Evolutionary conservation across 2,329 filamentous ascomycete species (phyloP).

Genomic region (Drechmeria coniospora): DNA sequence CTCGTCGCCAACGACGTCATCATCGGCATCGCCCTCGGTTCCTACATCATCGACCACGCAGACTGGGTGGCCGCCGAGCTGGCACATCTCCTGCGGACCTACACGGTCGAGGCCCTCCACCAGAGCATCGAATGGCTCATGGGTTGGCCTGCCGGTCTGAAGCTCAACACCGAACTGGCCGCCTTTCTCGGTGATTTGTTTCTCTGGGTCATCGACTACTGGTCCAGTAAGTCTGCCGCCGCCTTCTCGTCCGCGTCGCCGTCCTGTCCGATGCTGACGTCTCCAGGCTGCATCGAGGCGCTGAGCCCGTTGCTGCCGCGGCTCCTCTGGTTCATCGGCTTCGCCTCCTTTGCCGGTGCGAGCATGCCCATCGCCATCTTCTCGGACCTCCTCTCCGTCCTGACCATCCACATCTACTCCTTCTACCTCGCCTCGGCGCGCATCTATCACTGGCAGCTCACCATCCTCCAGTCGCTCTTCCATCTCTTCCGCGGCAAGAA

Average conservation of each 20-base stretch:
- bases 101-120: constrained; percentile 78
- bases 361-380: constrained; percentile 95
- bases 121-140: constrained; percentile 90
- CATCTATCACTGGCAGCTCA: constrained; percentile 98
- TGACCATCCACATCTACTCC: constrained; percentile 93
- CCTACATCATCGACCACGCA: constrained; percentile 93
- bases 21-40: constrained; percentile 89
- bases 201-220: constrained; percentile 96
- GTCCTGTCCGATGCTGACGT: constrained; percentile 9
- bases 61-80: constrained; percentile 70
- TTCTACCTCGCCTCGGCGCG: constrained; percentile 95
- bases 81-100: constrained; percentile 57
- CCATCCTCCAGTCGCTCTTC: constrained; percentile 92
- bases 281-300: constrained; percentile 55
- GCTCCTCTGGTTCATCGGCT: constrained; percentile 83
- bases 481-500: constrained; percentile 98
- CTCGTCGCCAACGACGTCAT: constrained; percentile 97
- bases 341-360: constrained; percentile 87
- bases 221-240: constrained; percentile 50
- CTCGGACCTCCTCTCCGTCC: constrained; percentile 77
- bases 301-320: constrained; percentile 68
- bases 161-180: constrained; percentile 86
- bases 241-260: constrained; percentile 4
- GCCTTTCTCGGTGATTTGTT: constrained; percentile 92
- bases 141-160: constrained; percentile 87